Evolutionary conservation across 1,139 yeast species (phyloP).

Genomic region (Yamadazyma sp.): DNA sequence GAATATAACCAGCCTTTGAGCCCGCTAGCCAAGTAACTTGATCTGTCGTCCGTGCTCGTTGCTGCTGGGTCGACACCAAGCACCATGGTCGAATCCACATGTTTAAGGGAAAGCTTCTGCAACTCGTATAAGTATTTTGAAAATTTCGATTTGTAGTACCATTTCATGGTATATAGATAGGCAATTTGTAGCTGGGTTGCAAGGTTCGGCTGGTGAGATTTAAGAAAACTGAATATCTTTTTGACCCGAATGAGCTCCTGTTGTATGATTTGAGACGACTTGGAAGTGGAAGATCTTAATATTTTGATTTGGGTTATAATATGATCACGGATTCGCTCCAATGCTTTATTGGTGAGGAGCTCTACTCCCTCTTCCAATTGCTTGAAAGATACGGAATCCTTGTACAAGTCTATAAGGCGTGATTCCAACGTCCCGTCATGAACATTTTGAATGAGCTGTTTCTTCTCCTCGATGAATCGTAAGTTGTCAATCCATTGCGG

Average conservation of each 20-base stretch:
- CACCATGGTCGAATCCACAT: constrained; percentile 52
- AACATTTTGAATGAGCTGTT: constrained; percentile 41
- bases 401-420: constrained; percentile 20
- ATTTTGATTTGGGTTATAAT: constrained; percentile 63
- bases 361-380: constrained; percentile 41
- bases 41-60: constrained; percentile 24
- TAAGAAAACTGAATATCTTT: constrained; percentile 61
- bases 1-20: constrained; percentile 29
- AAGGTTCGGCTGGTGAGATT: constrained; percentile 55
- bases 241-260: constrained; percentile 58
- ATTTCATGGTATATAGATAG: constrained; percentile 81
- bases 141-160: constrained; percentile 86
- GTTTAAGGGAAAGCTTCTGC: constrained; percentile 57
- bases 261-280: constrained; percentile 76
- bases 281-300: constrained; percentile 46
- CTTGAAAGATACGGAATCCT: constrained; percentile 31
- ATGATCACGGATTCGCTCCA: constrained; percentile 76
- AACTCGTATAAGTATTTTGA: constrained; percentile 76
- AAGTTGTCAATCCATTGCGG: constrained; percentile 61
- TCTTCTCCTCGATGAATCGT: constrained; percentile 56
- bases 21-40: constrained; percentile 26
- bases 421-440: constrained; percentile 15
- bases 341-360: constrained; percentile 48
- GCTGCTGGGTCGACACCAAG: constrained; percentile 38
- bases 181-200: constrained; percentile 80